Base-by-base conservation (phyloP, 2,329 filamentous ascomycete genomes). In the Aspergillus eucalypticola region DNA sequence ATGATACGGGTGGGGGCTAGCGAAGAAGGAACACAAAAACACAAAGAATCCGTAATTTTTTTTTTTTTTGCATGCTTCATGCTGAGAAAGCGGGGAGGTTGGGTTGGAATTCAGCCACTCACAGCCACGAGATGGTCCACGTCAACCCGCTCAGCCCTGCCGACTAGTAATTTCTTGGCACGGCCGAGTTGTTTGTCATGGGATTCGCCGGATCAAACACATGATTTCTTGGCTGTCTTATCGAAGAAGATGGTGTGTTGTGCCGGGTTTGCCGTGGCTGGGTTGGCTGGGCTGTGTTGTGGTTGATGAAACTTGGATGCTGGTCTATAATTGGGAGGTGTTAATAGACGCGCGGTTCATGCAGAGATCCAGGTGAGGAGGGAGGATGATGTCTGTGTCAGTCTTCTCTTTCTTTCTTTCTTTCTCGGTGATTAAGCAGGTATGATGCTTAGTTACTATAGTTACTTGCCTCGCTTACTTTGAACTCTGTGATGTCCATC, bases 81-180 rank as follows among this genome's bases (percentile, higher is more conserved):
- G 32, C 32, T 35, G 32, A 35, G 32, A 35, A 35, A 21, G 32
- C 49, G 17, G 49, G 29, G 29, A 23, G 17, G 13, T 32, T 15
- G 23, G 27, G 2, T 1, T 29, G 23, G 23, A n/a, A n/a, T 19
- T 15, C 23, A 54, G 38, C 52, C 52, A 54, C 39, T 55, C 53
- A 55, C n/a, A 55, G 39, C 53, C 53, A 55, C 53, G 53, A 55
- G 39, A 35, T 15, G 39, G 32, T 55, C 53, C 53, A 55, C 53
- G 53, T 55, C 53, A 55, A 44, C 53, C 25, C 39, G 53, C 53
- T 55, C 53, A 55, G 53, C 53, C 53, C 53, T 55, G 53, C 53
- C 53, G 41, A n/a, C 46, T 50, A 50, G 46, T 8, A 50, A 27
- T 27, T 5, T 27, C 46, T 50, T 50, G 46, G 46, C 46, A 29